phyloP scores from a whole-genome alignment of 1,284 basidiomycete genomes.

The Cryptococcus hybrid region DNA sequence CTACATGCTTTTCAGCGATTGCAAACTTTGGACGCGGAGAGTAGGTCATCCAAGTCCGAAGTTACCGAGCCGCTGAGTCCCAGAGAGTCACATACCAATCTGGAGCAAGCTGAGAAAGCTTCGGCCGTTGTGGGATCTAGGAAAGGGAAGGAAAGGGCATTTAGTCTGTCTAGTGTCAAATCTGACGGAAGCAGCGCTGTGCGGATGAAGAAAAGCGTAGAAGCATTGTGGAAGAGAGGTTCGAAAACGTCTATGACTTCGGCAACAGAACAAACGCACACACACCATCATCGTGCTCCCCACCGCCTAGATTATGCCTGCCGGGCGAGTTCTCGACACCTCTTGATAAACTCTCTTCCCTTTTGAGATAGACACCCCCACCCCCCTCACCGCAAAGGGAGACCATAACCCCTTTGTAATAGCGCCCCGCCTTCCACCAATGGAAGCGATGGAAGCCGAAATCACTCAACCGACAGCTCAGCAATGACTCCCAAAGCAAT shows the following conservation, averaged over 20 bases:
- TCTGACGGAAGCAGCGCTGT: constrained; percentile 22
- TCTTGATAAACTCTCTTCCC: not conserved
- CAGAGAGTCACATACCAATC: not conserved
- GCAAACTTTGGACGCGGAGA: constrained; percentile 19
- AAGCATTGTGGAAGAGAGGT: constrained; percentile 18
- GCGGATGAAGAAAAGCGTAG: constrained; percentile 25
- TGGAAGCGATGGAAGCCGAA: not conserved
- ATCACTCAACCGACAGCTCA: constrained; percentile 3
- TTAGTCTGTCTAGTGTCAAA: constrained; percentile 28
- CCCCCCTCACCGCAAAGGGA: constrained; percentile 6
- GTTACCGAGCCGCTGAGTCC: not conserved
- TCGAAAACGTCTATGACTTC: constrained; percentile 1
- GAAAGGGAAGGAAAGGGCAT: constrained; percentile 39
- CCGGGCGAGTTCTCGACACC: not conserved
- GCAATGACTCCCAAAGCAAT: constrained; percentile 11
- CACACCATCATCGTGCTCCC: not conserved
- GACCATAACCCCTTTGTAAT: not conserved
- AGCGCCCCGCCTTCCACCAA: not conserved
- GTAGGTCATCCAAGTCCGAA: not conserved
- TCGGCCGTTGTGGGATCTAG: constrained; percentile 11
- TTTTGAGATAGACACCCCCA: constrained; percentile 7
- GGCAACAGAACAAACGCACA: not conserved
- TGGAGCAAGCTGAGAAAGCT: too few species aligned
- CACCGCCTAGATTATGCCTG: constrained; percentile 7
- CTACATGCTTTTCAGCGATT: constrained; percentile 45